phyloP scores from a whole-genome alignment of 768 basidiomycete species.

The Suillus subaureus region DNA sequence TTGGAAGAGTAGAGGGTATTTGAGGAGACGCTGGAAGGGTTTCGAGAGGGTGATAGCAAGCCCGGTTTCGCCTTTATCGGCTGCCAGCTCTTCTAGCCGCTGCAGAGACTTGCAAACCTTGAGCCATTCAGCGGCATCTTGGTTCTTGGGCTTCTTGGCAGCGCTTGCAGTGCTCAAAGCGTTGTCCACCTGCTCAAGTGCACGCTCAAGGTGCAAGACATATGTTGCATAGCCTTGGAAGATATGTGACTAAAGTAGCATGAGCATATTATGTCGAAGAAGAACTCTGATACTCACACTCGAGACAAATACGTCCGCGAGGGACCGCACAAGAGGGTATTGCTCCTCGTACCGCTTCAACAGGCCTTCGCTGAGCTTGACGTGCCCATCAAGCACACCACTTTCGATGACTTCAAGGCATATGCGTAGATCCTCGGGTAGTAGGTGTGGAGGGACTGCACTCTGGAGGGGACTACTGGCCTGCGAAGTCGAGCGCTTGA shows the following conservation, averaged over 20 bases:
- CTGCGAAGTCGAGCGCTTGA: slow-evolving; percentile 65
- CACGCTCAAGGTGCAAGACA: slow-evolving; percentile 91
- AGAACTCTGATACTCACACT: slow-evolving; percentile 60
- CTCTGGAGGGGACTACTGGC: slow-evolving; percentile 47
- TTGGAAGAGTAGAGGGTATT: slow-evolving; percentile 97
- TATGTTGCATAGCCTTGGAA: slow-evolving; percentile 93
- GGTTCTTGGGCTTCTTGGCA: slow-evolving; percentile 80
- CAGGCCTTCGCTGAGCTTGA: slow-evolving; percentile 80
- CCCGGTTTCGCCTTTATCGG: slow-evolving; percentile 90
- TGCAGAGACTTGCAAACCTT: slow-evolving; percentile 75
- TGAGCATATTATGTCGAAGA: slow-evolving; percentile 8
- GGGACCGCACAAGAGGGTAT: slow-evolving; percentile 87
- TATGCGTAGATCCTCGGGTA: slow-evolving; percentile 85
- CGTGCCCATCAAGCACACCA: slow-evolving; percentile 88
- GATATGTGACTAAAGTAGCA: slow-evolving; percentile 73
- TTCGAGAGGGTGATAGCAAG: slow-evolving; percentile 95
- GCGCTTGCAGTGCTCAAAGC: slow-evolving; percentile 63
- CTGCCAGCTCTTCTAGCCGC: slow-evolving; percentile 77
- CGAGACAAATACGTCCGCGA: slow-evolving; percentile 95
- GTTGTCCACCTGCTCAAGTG: slow-evolving; percentile 84
- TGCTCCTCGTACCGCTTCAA: slow-evolving; percentile 94
- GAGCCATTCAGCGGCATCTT: slow-evolving; percentile 77
- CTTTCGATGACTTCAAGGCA: slow-evolving; percentile 87
- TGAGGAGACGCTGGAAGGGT: slow-evolving; percentile 94
- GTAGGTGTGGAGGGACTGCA: slow-evolving; percentile 69